Evolutionary conservation across 208 protist genomes (phyloP), one percentile per base, ranked within the genome.

Genomic region (Naegleria fowleri): DNA sequence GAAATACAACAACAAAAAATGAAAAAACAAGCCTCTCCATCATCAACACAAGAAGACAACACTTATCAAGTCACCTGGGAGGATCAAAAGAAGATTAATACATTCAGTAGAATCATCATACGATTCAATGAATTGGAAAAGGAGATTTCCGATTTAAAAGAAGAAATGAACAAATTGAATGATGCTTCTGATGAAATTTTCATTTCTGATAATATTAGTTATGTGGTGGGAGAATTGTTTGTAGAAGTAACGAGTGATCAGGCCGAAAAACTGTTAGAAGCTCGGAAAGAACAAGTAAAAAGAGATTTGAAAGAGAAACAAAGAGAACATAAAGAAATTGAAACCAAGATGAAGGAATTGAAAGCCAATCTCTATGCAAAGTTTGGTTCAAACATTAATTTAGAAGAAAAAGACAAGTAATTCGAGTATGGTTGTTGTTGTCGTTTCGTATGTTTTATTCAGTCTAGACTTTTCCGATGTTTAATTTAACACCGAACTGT

Each of bases 341-440:
- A 40, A 59, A 36, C 86, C 7, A 90, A 92, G 5, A 83, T 97
- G 87, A 93, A 93, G n/a, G 91, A 95, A 43, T 93, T 98, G 75
- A 98, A 98, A 93, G 95, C 96, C 52, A 91, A 93, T 84, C 91
- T 98, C 40, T 97, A 98, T 92, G 96, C 96, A 75, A 96, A 97
- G 79, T 97, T 98, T 29, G 96, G 96, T 41, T 95, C 91, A 15
- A 95, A 97, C 88, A 96, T 98, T 83, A 96, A 98, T 92, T 92
- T 98, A 16, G 96, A 98, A 7, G 43, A 48, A 48, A 48, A 7
- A 48, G 43, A 48, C 43, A 48, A 48, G 43, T 48, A 48, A 48
- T 48, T 48, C 1, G 5, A 48, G n/a, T n/a, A n/a, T n/a, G n/a
- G n/a, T n/a, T n/a, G n/a, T n/a, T n/a, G n/a, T n/a, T n/a, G n/a